Evolutionary conservation across 208 protist species (phyloP), one percentile per base, ranked within the genome.

Genomic region (Trypanosoma avium): DNA sequence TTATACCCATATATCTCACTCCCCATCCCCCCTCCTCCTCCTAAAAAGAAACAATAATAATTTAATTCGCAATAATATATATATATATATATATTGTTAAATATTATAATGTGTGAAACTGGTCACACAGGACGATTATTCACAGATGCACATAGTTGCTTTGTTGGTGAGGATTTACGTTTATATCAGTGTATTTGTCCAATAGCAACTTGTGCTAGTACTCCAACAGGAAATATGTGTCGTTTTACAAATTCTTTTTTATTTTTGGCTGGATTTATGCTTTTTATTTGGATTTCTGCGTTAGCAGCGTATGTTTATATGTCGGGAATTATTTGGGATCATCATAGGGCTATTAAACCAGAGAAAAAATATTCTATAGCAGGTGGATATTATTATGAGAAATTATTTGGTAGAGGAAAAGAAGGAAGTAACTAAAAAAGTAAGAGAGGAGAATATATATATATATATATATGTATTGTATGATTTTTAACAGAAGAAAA

Each of bases 151-250:
- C 27, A 84, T n/a, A 84, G 75, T 35, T 92, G 90, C 61, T 93
- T 82, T 62, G 62, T 90, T 8, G 82, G 74, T 17, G 42, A 59
- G 0, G 79, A 91, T 49, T 27, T 86, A 47, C 73, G 74, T 19
- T 71, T 93, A n/a, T 65, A 71, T 13, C 77, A 89, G 65, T 95
- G 86, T 60, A 55, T 87, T 17, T 95, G 84, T 58, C 90, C 86
- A 3, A 74, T 95, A 50, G 81, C 86, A 13, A 90, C 82, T 7
- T 92, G 84, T 62, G 46, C 45, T 10, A 15, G 40, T 9, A 82
- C 76, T 8, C 26, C 57, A 5, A 57, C 29, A 10, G 78, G 81
- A 19, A 81, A 88, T 52, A 55, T 47, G 13, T 93, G 86, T 49
- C 73, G 64, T 1, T 60, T 95, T 36, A 90, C 84, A 12, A 58